Evolutionary conservation across 371 early-diverging fungal genomes (phyloP).

Genomic region (Parasitella parasitica): DNA sequence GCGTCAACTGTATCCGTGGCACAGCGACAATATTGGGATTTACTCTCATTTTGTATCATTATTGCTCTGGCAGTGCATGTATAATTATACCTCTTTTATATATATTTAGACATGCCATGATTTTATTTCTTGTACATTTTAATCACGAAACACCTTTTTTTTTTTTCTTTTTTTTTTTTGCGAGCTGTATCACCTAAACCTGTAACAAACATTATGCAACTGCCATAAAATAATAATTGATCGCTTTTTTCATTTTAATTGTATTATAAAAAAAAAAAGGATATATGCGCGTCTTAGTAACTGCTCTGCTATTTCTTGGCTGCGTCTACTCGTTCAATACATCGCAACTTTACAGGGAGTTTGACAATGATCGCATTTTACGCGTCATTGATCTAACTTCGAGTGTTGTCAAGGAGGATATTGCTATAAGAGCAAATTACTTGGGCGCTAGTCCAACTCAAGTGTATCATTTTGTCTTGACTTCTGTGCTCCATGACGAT

Average conservation of each 20-base stretch:
- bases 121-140: neutral
- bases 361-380: slow-evolving; percentile 55
- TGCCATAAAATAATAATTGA: neutral
- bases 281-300: neutral
- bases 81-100: neutral
- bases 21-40: neutral
- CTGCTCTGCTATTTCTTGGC: neutral
- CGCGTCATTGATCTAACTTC: slow-evolving; percentile 64
- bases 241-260: neutral
- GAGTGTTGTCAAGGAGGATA: slow-evolving; percentile 60
- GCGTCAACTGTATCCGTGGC: neutral
- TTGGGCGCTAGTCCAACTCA: slow-evolving; percentile 25
- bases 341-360: slow-evolving; percentile 19
- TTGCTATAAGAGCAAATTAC: slow-evolving; percentile 55
- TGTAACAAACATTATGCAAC: neutral
- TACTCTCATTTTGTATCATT: slow-evolving; percentile 1
- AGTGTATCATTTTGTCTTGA: neutral
- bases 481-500: slow-evolving; percentile 3
- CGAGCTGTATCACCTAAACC: neutral
- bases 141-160: neutral
- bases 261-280: neutral
- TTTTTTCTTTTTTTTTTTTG: too few relatives aligned
- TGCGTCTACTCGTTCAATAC: neutral
- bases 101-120: neutral
- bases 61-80: neutral